Evolutionary conservation across 2,329 filamentous ascomycete genomes (phyloP), one percentile per base, ranked within the genome.

Genomic region (Fusarium mexicanum): DNA sequence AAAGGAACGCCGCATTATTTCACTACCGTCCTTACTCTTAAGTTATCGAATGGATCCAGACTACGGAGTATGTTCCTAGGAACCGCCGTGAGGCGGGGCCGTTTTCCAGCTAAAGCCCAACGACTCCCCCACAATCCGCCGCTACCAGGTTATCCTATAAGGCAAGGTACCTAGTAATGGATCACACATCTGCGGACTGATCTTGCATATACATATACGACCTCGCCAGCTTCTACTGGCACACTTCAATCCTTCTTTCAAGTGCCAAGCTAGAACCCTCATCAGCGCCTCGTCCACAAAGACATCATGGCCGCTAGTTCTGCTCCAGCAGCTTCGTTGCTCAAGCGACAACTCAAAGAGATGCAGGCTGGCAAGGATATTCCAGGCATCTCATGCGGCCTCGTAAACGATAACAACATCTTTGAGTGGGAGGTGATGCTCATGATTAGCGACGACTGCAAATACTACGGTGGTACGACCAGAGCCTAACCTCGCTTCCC

Each of bases 351-450:
- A 85, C 90, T 98, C 75, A 97, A 97, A 86, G 92, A 97, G 81
- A 98, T 99, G 91, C 94, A 97, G 84, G 91, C 89, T 31, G 92
- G 94, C 82, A 96, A 95, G 81, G 95, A 98, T 83, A 93, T 98
- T 53, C 94, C 94, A 0, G 96, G 96, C 61, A 98, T 98, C 80
- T 98, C 95, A 71, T 97, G 94, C 79, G 96, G 96, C 1, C 86
- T 99, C 48, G 91, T 95, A 60, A 91, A 92, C 79, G 93, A 93
- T 82, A 93, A 86, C 84, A 97, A 97, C 81, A 91, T 98, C 16
- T 98, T 98, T 76, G 93, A 97, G 86, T 99, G 96, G 96, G 95
- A 98, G 83, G 95, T 98, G 26, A 98, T 98, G 93, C 90, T 99
- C 70, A 98, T 99, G 96, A 96, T 98, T 75, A 94, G 91, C 72